Conservation (phyloP, 345 rosid genomes). For the Arabidopsis suecica region DNA sequence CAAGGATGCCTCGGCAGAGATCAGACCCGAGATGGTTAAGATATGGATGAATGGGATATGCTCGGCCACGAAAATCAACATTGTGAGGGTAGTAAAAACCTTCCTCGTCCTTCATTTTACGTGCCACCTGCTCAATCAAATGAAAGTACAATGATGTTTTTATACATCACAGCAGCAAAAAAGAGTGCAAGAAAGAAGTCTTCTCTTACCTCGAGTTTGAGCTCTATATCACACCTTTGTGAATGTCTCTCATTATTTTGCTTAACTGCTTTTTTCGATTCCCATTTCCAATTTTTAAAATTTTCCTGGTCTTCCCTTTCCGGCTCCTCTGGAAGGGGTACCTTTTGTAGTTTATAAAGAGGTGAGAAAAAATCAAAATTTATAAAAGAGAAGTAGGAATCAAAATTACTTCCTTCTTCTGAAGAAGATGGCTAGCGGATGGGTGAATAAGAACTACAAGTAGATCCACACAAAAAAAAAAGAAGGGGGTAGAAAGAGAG, state of each 20-base stretch:
- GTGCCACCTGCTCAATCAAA: constrained; percentile 76
- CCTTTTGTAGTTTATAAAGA: constrained; percentile 51
- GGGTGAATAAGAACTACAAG: constrained; percentile 10
- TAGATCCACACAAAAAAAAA: constrained; percentile 8
- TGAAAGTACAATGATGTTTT: constrained; percentile 35
- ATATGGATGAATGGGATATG: constrained; percentile 98
- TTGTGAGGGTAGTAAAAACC: constrained; percentile 97
- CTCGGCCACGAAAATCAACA: constrained; percentile 98
- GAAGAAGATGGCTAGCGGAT: constrained; percentile 7
- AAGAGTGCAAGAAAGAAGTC: constrained; percentile 14
- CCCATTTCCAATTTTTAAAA: constrained; percentile 88
- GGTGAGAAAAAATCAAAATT: constrained; percentile 21
- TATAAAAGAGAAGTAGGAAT: constrained; percentile 13
- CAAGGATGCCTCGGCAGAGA: constrained; percentile 94
- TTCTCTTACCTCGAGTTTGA: constrained; percentile 89
- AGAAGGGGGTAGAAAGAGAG: constrained; percentile 14
- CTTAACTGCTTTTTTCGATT: constrained; percentile 64
- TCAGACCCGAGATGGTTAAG: constrained; percentile 99
- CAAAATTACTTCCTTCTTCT: constrained; percentile 16
- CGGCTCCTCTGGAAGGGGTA: constrained; percentile 75
- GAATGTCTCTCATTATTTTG: constrained; percentile 89
- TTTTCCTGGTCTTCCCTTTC: constrained; percentile 71
- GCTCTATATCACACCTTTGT: constrained; percentile 91
- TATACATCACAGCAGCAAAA: constrained; percentile 28
- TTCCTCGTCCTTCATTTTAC: constrained; percentile 91